These are phyloP conservation scores for Ceratocystis variospora DNA, from an alignment of 2,329 filamentous ascomycete species.

Conservation along the genomic window DNA sequence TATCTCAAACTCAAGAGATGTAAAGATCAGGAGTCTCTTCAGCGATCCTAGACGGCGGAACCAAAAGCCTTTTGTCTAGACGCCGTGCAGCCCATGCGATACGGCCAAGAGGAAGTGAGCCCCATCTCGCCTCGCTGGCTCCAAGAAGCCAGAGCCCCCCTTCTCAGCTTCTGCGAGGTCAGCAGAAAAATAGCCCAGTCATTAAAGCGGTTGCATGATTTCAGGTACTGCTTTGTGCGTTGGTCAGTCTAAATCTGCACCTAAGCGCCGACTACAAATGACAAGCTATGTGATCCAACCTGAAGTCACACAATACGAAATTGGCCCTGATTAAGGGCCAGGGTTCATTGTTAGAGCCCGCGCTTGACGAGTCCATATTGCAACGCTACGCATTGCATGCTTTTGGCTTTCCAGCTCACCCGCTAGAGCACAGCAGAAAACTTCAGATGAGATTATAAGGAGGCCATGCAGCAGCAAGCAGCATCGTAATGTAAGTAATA, in stretches of 20 bases:
- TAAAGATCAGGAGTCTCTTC: neutral
- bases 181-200: neutral
- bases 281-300: constrained; percentile 5
- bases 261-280: constrained; percentile 9
- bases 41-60: neutral
- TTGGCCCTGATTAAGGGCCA: neutral
- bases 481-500: no score
- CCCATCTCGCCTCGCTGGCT: neutral
- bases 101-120: neutral
- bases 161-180: neutral
- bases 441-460: no score
- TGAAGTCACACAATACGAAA: constrained; percentile 1
- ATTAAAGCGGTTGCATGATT: neutral
- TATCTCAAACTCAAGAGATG: neutral
- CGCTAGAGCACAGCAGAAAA: no score
- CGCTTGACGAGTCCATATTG: neutral
- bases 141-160: neutral
- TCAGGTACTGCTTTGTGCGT: neutral
- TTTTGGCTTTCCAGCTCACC: no score
- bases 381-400: no score
- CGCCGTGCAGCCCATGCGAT: neutral
- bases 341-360: neutral
- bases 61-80: constrained; percentile 5
- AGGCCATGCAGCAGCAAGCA: no score
- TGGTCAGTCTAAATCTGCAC: neutral